phyloP scores from a whole-genome alignment of 2,329 filamentous ascomycete genomes.

The Karstenula rhodostoma region DNA sequence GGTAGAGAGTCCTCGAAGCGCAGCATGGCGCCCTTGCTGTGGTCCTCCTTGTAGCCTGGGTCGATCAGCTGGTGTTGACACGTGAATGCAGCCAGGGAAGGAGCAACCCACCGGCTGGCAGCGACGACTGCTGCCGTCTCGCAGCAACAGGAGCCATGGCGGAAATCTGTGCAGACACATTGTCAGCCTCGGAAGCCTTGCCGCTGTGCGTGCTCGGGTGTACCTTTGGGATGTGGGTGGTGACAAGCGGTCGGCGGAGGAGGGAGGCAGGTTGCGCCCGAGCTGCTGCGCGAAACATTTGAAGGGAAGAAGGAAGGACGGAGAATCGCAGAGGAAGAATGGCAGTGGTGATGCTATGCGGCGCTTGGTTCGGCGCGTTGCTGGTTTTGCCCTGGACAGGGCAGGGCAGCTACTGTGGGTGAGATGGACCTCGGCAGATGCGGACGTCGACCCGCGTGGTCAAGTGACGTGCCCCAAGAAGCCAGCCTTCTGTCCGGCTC shows the following conservation, averaged over 20 bases:
- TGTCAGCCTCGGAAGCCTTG: conserved; percentile 1
- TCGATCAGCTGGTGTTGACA: conserved; percentile 19
- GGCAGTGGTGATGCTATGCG: conserved; percentile 16
- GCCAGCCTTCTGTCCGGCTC: conserved; percentile 8
- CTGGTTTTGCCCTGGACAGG: conserved; percentile 25
- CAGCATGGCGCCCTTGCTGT: conserved; percentile 80
- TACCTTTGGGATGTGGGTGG: conserved; percentile 44
- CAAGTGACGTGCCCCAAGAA: conserved; percentile 9
- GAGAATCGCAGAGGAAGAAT: conserved; percentile 18
- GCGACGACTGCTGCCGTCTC: conserved; percentile 53
- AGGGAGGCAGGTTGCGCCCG: conserved; percentile 49
- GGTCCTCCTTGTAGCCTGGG: conserved; percentile 80
- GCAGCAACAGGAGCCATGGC: conserved; percentile 44
- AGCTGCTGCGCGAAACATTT: conserved; percentile 53
- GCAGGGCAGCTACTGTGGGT: conserved; percentile 21
- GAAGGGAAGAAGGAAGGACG: conserved; percentile 25
- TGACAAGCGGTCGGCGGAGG: conserved; percentile 43
- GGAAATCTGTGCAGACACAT: conserved; percentile 31
- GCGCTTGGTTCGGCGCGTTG: conserved; percentile 23
- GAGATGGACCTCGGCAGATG: conserved; percentile 21
- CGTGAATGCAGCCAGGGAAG: conserved; percentile 19
- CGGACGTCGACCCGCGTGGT: conserved; percentile 1
- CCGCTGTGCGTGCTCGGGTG: conserved; percentile 14
- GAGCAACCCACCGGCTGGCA: conserved; percentile 54
- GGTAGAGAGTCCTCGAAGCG: conserved; percentile 88